Percentiles rank a stretch among this genome's conserved stretches.
Evolutionary conservation across 306 rosid species (phyloP).

Genomic region (Gastrolobium bilobum): DNA sequence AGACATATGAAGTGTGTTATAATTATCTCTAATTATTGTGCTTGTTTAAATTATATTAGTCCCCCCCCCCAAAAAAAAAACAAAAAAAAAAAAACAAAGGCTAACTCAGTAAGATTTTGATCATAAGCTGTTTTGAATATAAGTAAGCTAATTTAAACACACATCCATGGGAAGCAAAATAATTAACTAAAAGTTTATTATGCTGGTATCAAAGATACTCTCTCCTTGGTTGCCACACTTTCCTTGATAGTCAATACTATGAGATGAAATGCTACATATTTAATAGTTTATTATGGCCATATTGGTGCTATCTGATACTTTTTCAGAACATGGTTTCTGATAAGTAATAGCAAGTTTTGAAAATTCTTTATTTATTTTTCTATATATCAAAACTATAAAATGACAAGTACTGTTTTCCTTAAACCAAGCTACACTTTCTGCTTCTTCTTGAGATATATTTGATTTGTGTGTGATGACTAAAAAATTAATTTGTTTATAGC

Average conservation of each 20-base stretch:
- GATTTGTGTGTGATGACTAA: neutral
- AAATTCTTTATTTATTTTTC: neutral
- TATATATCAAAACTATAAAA: constrained; percentile 15
- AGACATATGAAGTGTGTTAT: neutral
- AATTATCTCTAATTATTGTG: constrained; percentile 18
- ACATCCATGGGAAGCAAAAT: neutral
- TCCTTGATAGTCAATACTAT: neutral
- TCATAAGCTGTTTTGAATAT: neutral
- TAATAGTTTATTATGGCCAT: constrained; percentile 14
- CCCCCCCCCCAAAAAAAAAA: too few species aligned
- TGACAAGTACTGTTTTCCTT: neutral
- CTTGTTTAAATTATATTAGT: neutral
- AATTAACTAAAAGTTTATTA: neutral
- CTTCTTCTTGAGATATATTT: constrained; percentile 10
- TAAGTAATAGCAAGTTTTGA: constrained; percentile 5
- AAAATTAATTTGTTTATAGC: neutral
- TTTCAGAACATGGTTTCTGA: constrained; percentile 10
- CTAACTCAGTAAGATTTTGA: neutral
- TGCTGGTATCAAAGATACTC: constrained; percentile 16
- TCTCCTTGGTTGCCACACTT: constrained; percentile 6
- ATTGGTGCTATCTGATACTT: neutral
- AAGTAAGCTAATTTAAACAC: neutral
- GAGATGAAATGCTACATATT: constrained; percentile 15
- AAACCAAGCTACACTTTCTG: neutral
- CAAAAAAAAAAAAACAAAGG: too few species aligned